Evolutionary conservation across 306 rosid genomes (phyloP), one percentile per base, ranked within the genome.

Genomic region (Potentilla sterilis): DNA sequence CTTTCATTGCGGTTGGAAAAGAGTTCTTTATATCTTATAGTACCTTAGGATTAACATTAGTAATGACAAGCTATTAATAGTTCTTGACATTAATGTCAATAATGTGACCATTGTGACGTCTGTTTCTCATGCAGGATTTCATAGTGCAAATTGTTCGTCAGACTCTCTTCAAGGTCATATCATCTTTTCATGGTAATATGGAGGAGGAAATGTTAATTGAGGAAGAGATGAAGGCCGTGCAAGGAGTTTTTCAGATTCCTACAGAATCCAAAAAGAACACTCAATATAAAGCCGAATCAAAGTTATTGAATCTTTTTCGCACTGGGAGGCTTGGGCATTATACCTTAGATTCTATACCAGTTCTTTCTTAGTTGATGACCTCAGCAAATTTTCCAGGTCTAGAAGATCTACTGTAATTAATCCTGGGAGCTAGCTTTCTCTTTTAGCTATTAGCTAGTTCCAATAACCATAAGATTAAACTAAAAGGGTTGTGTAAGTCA

Each of bases 291-390:
- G 90, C 85, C 49, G 88, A 89, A 24, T 74, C 81, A 24, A 91
- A 89, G 82, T 74, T 93, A 69, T 79, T 93, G 75, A 86, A 91
- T 86, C 96, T 91, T 70, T 91, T 81, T 70, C 97, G 89, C 48
- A 88, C 93, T 4, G 96, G 98, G 48, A 88, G 98, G 51, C 88
- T 93, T 49, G 96, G 97, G 62, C 91, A 83, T 72, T 89, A 88
- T 69, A 78, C 89, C 69, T 79, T 93, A 7, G 98, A 93, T 82
- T 72, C 71, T 75, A 38, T 86, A 65, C 89, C 88, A 14, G 10
- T 22, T 9, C 63, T 19, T 52, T 52, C 59, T 11, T 21, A 55
- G 62, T 7, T 21, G 63, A 22, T 22, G 63, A 57, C 63, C 15
- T 57, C 63, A 22, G 15, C 6, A 28, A 57, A 22, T 9, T 57